Evolutionary conservation across 2,329 filamentous ascomycete genomes (phyloP), one percentile per base, ranked within the genome.

Genomic region (Aspergillus awamori): DNA sequence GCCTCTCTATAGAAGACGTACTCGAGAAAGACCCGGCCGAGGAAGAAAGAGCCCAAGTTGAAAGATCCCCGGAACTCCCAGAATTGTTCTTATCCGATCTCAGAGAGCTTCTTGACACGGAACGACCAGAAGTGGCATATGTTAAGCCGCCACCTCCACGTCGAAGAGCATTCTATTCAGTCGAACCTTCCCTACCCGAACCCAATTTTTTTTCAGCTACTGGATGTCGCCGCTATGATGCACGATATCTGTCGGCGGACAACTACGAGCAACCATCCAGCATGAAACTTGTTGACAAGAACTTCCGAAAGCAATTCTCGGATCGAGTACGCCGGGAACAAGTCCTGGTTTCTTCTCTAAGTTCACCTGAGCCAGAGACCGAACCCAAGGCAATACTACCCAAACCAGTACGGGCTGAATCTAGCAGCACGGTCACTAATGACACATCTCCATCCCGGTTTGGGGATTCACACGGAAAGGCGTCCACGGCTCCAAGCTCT

Each of bases 281-380:
- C 4, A 49, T 51, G 22, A 62, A 70, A n/a, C 69, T 80, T 2
- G 75, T 79, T 10, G 72, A 76, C 15, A 73, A 70, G 30, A 70
- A 74, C 51, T 80, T 80, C 60, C 74, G 77, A 3, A 62, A 68
- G 6, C 71, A 69, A 28, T 80, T 79, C 57, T 72, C 71, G 6
- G 73, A 79, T 63, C 69, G 67, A 54, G 60, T 67, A 24, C 62
- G 61, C 15, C 66, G 66, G 15, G 68, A 71, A 20, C 45, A 45
- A 4, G n/a, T 39, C 15, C 38, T 53, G 52, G 58, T 60, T 60
- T 63, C 53, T 17, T 66, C 57, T 51, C 52, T 61, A 26, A 61
- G 36, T 22, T 52, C 49, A 7, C 22, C 30, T 3, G 28, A 33
- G n/a, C 17, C 49, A 10, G 20, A 17, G 15, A 8, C 26, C 2